Evolutionary conservation across 106 monocot species (phyloP).

Genomic region (Iris macrosiphon): DNA sequence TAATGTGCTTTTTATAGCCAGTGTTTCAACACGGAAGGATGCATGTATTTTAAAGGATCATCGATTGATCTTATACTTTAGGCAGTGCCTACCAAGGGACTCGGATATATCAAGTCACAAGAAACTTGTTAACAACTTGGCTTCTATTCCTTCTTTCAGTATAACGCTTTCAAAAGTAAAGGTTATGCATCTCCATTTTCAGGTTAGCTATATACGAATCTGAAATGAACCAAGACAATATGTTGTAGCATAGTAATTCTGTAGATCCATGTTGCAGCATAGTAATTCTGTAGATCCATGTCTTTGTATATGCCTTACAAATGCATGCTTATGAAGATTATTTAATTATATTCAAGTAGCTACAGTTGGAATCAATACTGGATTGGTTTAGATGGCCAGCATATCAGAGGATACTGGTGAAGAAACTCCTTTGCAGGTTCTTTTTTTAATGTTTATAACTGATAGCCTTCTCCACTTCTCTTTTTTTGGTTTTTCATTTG

Average conservation of each 20-base stretch:
- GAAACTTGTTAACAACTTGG: constrained; percentile 44
- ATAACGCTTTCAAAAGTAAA: constrained; percentile 45
- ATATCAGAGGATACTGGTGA: too few species aligned
- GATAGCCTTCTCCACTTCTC: too few species aligned
- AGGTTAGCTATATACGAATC: constrained; percentile 33
- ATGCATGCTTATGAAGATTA: too few species aligned
- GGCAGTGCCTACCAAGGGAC: constrained; percentile 57
- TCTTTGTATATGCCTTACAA: too few species aligned
- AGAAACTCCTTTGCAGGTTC: too few species aligned
- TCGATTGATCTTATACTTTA: constrained; percentile 59
- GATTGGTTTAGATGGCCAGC: too few species aligned
- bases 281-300: not conserved
- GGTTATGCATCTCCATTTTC: constrained; percentile 27
- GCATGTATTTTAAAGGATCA: constrained; percentile 43
- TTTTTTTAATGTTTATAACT: too few species aligned
- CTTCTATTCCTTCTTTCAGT: constrained; percentile 50
- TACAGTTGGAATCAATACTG: too few species aligned
- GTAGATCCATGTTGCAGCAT: not conserved
- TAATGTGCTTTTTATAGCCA: constrained; percentile 15
- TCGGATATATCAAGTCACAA: constrained; percentile 23
- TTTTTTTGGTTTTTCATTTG: too few species aligned
- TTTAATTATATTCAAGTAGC: too few species aligned
- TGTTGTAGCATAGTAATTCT: not conserved
- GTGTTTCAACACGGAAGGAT: constrained; percentile 45
- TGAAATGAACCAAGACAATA: too few species aligned